These are phyloP conservation scores for Agmasoma carcini DNA, from an alignment of 371 early-diverging fungal genomes.

Conservation along the genomic window DNA sequence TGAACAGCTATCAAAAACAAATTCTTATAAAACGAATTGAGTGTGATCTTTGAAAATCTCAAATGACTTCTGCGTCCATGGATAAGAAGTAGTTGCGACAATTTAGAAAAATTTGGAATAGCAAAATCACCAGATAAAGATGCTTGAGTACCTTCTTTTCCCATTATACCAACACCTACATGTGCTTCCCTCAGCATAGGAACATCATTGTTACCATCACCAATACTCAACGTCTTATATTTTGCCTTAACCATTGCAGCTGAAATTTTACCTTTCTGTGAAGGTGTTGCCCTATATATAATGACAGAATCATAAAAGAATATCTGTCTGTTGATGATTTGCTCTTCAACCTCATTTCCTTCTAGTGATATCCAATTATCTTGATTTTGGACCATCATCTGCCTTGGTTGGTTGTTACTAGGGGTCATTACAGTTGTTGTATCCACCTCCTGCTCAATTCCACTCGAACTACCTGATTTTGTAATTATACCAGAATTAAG, in stretches of 20 bases:
- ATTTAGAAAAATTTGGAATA: conserved; percentile 71
- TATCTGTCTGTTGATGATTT: neutral
- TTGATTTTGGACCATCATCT: neutral
- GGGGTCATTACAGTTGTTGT: conserved; percentile 51
- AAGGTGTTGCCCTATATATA: conserved; percentile 64
- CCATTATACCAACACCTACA: conserved; percentile 80
- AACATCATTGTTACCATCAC: conserved; percentile 73
- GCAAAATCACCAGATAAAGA: conserved; percentile 83
- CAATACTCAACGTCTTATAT: conserved; percentile 66
- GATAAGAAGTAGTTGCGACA: conserved; percentile 53
- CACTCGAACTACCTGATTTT: neutral
- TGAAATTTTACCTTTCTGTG: conserved; percentile 77
- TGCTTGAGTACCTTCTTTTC: conserved; percentile 85
- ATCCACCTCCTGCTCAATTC: conserved; percentile 19
- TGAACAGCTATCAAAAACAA: conserved; percentile 50
- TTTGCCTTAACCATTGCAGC: conserved; percentile 65
- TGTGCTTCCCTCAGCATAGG: conserved; percentile 88
- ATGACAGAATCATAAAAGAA: conserved; percentile 34
- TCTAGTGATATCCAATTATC: neutral
- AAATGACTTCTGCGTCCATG: conserved; percentile 47
- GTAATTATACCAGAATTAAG: conserved; percentile 35
- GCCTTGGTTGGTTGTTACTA: neutral
- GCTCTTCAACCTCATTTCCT: neutral
- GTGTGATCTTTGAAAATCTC: conserved; percentile 45
- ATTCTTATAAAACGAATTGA: conserved; percentile 54